Percentiles rank a stretch among this genome's conserved stretches.
phyloP scores from a whole-genome alignment of 2,329 filamentous ascomycete species.

The Knufia petricola region DNA sequence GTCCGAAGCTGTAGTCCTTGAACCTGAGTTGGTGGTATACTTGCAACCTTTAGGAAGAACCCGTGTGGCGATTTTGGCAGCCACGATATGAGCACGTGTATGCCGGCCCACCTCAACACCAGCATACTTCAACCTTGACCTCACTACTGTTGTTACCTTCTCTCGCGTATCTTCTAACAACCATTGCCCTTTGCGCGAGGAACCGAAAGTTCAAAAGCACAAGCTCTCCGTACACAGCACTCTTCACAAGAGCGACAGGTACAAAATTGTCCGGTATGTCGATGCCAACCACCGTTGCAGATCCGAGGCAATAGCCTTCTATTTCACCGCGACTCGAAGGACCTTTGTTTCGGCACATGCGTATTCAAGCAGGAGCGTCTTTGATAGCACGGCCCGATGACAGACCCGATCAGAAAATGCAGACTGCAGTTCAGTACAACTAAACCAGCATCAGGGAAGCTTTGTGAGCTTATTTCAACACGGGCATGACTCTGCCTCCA shows the following conservation, averaged over 20 bases:
- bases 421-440: no score
- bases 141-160: neutral
- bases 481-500: no score
- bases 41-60: neutral
- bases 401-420: no score
- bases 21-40: no score
- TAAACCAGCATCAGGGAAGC: no score
- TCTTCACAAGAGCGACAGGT: neutral
- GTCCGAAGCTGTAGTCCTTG: conserved; percentile 3
- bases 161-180: neutral
- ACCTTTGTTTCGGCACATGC: no score
- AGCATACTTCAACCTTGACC: neutral
- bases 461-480: no score
- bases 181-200: neutral
- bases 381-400: no score
- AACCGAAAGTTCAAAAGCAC: neutral
- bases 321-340: neutral
- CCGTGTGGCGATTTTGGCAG: neutral
- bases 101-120: neutral
- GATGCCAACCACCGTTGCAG: no score
- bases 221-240: neutral
- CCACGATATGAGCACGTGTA: neutral
- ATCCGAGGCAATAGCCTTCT: no score
- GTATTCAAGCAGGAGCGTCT: no score
- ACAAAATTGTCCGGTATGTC: no score